These are phyloP conservation scores for Calonectria naviculata DNA, from an alignment of 2,329 filamentous ascomycete genomes.

Conservation along the genomic window DNA sequence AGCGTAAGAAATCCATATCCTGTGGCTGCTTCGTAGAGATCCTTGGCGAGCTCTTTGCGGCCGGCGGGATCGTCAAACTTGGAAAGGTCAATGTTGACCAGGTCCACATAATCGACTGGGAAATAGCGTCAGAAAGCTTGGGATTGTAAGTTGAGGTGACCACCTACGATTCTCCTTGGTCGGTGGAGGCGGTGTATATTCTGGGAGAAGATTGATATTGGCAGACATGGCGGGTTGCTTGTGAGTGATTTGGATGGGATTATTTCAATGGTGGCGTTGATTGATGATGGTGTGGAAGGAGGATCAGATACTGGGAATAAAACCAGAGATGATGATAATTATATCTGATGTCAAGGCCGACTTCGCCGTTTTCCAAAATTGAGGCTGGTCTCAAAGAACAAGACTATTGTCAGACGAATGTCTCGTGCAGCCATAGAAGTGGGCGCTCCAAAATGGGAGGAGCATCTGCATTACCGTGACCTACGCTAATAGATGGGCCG, in stretches of 20 bases:
- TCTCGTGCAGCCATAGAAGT: too few species aligned
- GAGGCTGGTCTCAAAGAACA: neutral
- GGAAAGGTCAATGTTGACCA: conserved; percentile 41
- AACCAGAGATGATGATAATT: conserved; percentile 3
- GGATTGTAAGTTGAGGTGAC: neutral
- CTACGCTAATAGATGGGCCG: neutral
- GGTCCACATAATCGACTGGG: conserved; percentile 41
- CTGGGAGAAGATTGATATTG: conserved; percentile 14
- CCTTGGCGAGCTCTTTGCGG: conserved; percentile 40
- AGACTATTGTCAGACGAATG: neutral
- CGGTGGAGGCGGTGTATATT: conserved; percentile 12
- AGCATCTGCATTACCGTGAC: neutral
- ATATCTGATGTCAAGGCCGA: conserved; percentile 9
- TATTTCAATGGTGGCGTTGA: neutral
- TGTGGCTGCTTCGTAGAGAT: conserved; percentile 43
- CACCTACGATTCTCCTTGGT: conserved; percentile 21
- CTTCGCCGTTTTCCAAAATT: neutral
- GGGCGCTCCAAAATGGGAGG: neutral
- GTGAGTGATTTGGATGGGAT: neutral
- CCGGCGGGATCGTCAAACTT: conserved; percentile 40
- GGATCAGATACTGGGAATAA: neutral
- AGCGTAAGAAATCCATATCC: conserved; percentile 41
- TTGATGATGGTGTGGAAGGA: neutral
- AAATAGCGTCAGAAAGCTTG: neutral
- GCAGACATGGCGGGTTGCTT: conserved; percentile 2